Evolutionary conservation across 805 yeast species (phyloP).

Genomic region (Martiniozyma abietophila): DNA sequence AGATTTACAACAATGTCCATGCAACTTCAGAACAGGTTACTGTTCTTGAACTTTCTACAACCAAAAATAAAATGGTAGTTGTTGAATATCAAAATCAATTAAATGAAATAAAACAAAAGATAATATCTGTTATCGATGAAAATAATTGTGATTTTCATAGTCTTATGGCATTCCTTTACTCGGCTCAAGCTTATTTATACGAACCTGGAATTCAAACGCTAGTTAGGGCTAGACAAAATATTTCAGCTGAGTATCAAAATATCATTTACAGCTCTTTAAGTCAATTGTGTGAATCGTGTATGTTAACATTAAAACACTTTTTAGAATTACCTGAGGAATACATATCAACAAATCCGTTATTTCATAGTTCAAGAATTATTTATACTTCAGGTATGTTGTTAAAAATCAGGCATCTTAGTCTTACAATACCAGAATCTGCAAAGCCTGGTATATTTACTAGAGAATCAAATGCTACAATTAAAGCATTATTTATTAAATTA

Average conservation of each 20-base stretch:
- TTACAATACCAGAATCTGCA: slow-evolving; percentile 39
- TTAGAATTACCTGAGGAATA: slow-evolving; percentile 33
- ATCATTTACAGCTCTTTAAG: slow-evolving; percentile 10
- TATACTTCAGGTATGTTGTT: slow-evolving; percentile 58
- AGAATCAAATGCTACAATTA: slow-evolving; percentile 27
- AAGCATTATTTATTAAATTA: slow-evolving; percentile 18
- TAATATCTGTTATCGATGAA: slow-evolving; percentile 21
- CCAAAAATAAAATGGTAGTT: slow-evolving; percentile 31
- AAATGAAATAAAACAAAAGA: slow-evolving; percentile 29
- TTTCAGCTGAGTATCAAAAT: slow-evolving; percentile 25
- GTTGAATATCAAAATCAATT: slow-evolving; percentile 43
- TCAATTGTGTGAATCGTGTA: slow-evolving; percentile 44
- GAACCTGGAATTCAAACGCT: slow-evolving; percentile 35
- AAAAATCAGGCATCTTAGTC: slow-evolving; percentile 44
- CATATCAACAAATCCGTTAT: slow-evolving; percentile 49
- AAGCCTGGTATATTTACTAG: slow-evolving; percentile 40
- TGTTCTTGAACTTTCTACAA: slow-evolving; percentile 19
- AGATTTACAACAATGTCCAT: slow-evolving; percentile 44
- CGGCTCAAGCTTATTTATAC: slow-evolving; percentile 58
- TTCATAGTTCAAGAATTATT: slow-evolving; percentile 47
- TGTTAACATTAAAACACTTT: slow-evolving; percentile 40
- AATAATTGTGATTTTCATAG: slow-evolving; percentile 29
- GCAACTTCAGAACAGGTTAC: slow-evolving; percentile 29
- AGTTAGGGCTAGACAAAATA: slow-evolving; percentile 14
- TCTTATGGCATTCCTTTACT: slow-evolving; percentile 42